Evolutionary conservation across 1,139 yeast species (phyloP).

Genomic region (Hemisphaericaspora lyxosophila): DNA sequence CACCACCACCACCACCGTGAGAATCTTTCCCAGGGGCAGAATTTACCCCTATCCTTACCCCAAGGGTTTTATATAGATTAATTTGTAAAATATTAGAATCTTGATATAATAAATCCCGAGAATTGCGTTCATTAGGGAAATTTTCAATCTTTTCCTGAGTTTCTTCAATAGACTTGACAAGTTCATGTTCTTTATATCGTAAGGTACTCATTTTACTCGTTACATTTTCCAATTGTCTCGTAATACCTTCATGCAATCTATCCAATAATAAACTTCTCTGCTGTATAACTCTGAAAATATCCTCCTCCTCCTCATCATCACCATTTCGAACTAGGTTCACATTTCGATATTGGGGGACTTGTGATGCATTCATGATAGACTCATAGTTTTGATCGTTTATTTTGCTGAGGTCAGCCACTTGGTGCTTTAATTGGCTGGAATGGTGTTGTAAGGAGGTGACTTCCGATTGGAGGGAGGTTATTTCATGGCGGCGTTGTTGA

Average conservation of each 20-base stretch:
- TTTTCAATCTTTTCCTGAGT: conserved; percentile 22
- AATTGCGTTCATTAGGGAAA: conserved; percentile 16
- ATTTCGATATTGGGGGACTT: background rate
- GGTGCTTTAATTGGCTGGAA: background rate
- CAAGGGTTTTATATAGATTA: conserved; percentile 45
- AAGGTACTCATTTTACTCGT: conserved; percentile 36
- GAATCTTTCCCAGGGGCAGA: conserved; percentile 27
- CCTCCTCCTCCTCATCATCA: too few relatives aligned
- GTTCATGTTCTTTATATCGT: conserved; percentile 41
- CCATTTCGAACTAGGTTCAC: background rate
- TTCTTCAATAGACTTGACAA: conserved; percentile 33
- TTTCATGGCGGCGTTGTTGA: background rate
- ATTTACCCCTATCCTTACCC: conserved; percentile 22
- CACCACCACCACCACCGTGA: too few relatives aligned
- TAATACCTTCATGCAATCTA: conserved; percentile 1
- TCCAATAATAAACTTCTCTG: conserved; percentile 1
- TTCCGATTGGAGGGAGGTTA: background rate
- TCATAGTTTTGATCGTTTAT: conserved; percentile 1
- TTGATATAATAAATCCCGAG: conserved; percentile 25
- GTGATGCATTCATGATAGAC: background rate
- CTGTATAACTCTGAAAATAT: background rate
- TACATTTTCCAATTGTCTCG: background rate
- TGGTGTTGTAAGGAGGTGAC: background rate
- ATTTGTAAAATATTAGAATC: conserved; percentile 41
- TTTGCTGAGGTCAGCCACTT: background rate